phyloP scores from a whole-genome alignment of 371 early-diverging fungal genomes.

The Basidiobolus meristosporus region DNA sequence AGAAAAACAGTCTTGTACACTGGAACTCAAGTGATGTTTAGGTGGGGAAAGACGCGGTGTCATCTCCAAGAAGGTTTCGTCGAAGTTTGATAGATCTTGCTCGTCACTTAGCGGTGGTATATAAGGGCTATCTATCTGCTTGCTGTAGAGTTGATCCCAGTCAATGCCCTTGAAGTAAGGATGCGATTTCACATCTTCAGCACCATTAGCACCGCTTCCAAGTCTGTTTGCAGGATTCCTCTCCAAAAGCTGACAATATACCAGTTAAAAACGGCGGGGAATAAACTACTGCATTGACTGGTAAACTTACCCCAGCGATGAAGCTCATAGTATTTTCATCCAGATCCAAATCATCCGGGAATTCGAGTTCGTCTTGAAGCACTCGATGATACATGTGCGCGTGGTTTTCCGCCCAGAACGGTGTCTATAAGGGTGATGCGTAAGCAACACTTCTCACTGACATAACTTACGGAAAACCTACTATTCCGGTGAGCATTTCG shows the following conservation, averaged over 20 bases:
- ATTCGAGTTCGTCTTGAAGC: constrained; percentile 49
- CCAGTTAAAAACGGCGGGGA: not conserved
- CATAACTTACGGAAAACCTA: no score
- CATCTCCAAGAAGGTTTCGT: constrained; percentile 32
- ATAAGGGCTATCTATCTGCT: constrained; percentile 14
- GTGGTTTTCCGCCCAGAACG: constrained; percentile 61
- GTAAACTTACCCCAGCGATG: constrained; percentile 26
- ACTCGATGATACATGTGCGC: constrained; percentile 66
- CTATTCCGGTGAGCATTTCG: constrained; percentile 53
- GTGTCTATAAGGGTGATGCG: constrained; percentile 33
- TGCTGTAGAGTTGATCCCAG: constrained; percentile 27
- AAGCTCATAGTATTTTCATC: constrained; percentile 31
- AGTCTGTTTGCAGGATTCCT: constrained; percentile 40
- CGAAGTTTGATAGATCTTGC: constrained; percentile 43
- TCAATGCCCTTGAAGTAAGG: constrained; percentile 40
- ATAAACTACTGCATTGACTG: not conserved
- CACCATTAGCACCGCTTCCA: constrained; percentile 30
- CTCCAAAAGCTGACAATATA: constrained; percentile 26
- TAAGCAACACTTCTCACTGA: no score
- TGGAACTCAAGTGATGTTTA: not conserved
- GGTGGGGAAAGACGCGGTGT: constrained; percentile 18
- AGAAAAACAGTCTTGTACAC: constrained; percentile 1
- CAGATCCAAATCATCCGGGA: constrained; percentile 43
- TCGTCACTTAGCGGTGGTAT: constrained; percentile 25
- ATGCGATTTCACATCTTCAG: constrained; percentile 39